Conservation (phyloP, 2,329 filamentous ascomycete genomes). For the Mycosphaerella arachidis region DNA sequence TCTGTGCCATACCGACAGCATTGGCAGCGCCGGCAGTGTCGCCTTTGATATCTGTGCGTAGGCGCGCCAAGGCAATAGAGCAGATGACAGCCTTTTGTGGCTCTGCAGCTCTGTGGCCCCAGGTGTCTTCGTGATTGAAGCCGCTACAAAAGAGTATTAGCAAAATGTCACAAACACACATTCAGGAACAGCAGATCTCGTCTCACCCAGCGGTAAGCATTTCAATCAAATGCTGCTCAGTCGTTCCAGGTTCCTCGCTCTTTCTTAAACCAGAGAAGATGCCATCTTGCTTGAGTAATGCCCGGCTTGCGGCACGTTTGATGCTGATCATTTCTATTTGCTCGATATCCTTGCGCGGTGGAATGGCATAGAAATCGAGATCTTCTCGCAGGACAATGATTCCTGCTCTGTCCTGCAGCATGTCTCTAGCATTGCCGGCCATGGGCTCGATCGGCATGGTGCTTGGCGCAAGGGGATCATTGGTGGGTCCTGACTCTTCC, state of each 20-base stretch:
- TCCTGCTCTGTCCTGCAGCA: slow-evolving; percentile 81
- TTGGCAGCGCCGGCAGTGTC: slow-evolving; percentile 69
- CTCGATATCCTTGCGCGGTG: slow-evolving; percentile 75
- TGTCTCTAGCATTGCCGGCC: slow-evolving; percentile 59
- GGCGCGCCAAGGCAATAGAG: slow-evolving; percentile 84
- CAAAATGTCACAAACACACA: not conserved
- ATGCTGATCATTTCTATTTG: slow-evolving; percentile 92
- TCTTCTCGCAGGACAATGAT: slow-evolving; percentile 97
- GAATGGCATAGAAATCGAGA: slow-evolving; percentile 95
- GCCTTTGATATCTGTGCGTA: slow-evolving; percentile 71
- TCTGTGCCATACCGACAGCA: slow-evolving; percentile 96
- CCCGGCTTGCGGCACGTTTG: slow-evolving; percentile 83
- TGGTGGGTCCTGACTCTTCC: slow-evolving; percentile 37
- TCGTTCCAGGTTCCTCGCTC: slow-evolving; percentile 92
- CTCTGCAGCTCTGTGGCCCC: slow-evolving; percentile 96
- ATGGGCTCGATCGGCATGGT: slow-evolving; percentile 68
- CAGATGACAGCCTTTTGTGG: slow-evolving; percentile 98
- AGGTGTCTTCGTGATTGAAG: slow-evolving; percentile 91
- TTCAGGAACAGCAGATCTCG: not conserved
- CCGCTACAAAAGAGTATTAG: slow-evolving; percentile 54
- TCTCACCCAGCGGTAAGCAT: slow-evolving; percentile 96
- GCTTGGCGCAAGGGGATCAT: slow-evolving; percentile 51
- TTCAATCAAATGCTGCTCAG: slow-evolving; percentile 96
- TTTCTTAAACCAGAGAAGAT: slow-evolving; percentile 95
- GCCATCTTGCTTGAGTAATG: slow-evolving; percentile 82